Percentiles rank a stretch among this genome's conserved stretches.
Conservation (phyloP, 345 rosid species). For the Punica granatum region DNA sequence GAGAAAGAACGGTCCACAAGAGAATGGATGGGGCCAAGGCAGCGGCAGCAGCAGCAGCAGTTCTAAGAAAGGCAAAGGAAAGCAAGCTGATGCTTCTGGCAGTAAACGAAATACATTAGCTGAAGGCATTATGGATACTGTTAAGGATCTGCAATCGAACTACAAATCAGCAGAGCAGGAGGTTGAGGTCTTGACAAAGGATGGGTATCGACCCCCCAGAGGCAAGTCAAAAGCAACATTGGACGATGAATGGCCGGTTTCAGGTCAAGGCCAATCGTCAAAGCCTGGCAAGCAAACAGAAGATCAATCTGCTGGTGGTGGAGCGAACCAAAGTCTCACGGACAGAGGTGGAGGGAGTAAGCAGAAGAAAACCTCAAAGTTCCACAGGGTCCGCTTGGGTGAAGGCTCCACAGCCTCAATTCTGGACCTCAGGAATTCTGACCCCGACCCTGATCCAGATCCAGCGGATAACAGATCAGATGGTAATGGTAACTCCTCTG, state of each 20-base stretch:
- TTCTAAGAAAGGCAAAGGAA: constrained; percentile 42
- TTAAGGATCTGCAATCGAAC: constrained; percentile 47
- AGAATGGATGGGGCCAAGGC: constrained; percentile 21
- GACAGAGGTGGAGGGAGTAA: constrained; percentile 44
- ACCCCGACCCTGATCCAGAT: constrained; percentile 32
- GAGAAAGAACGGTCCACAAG: constrained; percentile 22
- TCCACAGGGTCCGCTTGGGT: constrained; percentile 62
- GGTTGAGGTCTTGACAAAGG: constrained; percentile 44
- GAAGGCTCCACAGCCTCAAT: constrained; percentile 71
- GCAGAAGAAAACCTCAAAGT: constrained; percentile 72
- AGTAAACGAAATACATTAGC: constrained; percentile 43
- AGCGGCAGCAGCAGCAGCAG: constrained; percentile 18
- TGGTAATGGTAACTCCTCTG: constrained; percentile 20
- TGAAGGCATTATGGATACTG: constrained; percentile 47
- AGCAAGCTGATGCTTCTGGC: constrained; percentile 25
- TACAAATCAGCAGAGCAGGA: constrained; percentile 41
- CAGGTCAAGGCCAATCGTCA: constrained; percentile 11
- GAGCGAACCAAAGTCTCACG: constrained; percentile 16
- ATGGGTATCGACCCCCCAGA: constrained; percentile 47
- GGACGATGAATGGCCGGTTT: constrained; percentile 22
- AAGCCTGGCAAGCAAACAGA: constrained; percentile 17
- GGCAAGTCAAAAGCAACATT: constrained; percentile 37
- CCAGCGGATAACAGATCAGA: constrained; percentile 17
- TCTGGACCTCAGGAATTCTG: constrained; percentile 35
- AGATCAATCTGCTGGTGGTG: constrained; percentile 17